Evolutionary conservation across 192 early-diverging fungal genomes (phyloP).

Genomic region (Backusella morwellensis): DNA sequence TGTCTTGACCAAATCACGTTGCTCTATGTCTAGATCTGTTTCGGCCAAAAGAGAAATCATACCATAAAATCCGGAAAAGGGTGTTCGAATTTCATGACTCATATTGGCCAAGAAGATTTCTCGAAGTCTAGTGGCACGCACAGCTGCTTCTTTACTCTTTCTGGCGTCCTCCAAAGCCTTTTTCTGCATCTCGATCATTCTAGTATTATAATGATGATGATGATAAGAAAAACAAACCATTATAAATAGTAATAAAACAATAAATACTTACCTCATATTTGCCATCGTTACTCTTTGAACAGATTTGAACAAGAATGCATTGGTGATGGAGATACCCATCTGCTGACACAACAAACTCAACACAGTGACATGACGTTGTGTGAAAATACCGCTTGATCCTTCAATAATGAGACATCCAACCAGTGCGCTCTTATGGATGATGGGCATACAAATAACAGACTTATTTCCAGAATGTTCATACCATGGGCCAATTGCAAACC

Average conservation of each 20-base stretch:
- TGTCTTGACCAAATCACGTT: slow-evolving; percentile 49
- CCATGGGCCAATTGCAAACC: slow-evolving; percentile 34
- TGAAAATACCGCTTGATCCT: slow-evolving; percentile 38
- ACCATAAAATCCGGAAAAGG: slow-evolving; percentile 50
- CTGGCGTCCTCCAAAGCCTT: slow-evolving; percentile 28
- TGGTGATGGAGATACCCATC: slow-evolving; percentile 51
- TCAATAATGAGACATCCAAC: slow-evolving; percentile 48
- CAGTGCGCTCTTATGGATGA: slow-evolving; percentile 42
- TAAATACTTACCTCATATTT: slow-evolving; percentile 18
- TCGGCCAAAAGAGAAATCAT: slow-evolving; percentile 47
- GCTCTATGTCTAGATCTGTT: slow-evolving; percentile 43
- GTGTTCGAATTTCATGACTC: slow-evolving; percentile 42
- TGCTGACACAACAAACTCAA: slow-evolving; percentile 49
- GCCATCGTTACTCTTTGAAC: slow-evolving; percentile 38
- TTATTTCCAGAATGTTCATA: slow-evolving; percentile 35
- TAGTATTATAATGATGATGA: background rate
- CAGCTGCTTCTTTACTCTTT: slow-evolving; percentile 36
- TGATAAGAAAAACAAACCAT: background rate
- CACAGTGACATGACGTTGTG: slow-evolving; percentile 43
- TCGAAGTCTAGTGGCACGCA: slow-evolving; percentile 30
- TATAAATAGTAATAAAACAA: background rate
- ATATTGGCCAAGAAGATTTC: slow-evolving; percentile 37
- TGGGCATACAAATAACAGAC: slow-evolving; percentile 47
- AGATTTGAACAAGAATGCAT: slow-evolving; percentile 48
- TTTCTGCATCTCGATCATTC: slow-evolving; percentile 39